Base-by-base conservation (phyloP, 805 yeast species). In the Kuraishia hungarica region DNA sequence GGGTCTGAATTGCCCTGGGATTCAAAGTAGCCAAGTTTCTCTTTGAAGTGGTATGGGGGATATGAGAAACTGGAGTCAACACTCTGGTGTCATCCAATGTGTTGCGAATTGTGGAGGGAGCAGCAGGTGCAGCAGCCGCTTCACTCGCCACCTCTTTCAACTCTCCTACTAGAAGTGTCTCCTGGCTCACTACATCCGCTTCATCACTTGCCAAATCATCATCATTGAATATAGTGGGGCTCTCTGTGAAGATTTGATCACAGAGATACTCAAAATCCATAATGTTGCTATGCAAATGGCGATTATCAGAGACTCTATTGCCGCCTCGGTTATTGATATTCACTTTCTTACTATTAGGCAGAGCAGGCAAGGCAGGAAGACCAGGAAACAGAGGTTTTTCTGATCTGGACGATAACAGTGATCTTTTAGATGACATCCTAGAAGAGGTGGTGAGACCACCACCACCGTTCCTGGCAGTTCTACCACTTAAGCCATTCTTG, bases 321-420 rank as follows among this genome's bases (percentile, higher is more conserved):
- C 17, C 10, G 51, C 17, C 17, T 3, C 43, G n/a, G n/a, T n/a
- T 35, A 17, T 35, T 35, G n/a, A 35, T 35, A 35, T 6, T n/a
- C n/a, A n/a, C n/a, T n/a, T n/a, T 13, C 19, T 23, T 47, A 15
- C 64, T 51, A 29, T 65, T 69, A 10, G 68, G 69, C 23, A 66
- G 52, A 10, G 61, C 59, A 1, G 70, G 69, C 22, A 65, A 56
- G 48, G 61, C 64, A 22, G 61, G 60, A 2, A 67, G 66, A 47
- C 63, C 64, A 17, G 60, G 52, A 0, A 64, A 60, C 10, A 20
- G 26, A 11, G 39, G 29, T 39, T 46, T 20, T 8, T 20, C 22
- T 5, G 22, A 20, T 8, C 22, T 22, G 2, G 51, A 49, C 20
- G 24, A 28, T 10, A 47, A n/a, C 21, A 23, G 26, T n/a, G 23